Percentiles rank a stretch among this genome's conserved stretches.
Conservation (phyloP, 768 basidiomycete genomes). For the Kwoniella europaea region DNA sequence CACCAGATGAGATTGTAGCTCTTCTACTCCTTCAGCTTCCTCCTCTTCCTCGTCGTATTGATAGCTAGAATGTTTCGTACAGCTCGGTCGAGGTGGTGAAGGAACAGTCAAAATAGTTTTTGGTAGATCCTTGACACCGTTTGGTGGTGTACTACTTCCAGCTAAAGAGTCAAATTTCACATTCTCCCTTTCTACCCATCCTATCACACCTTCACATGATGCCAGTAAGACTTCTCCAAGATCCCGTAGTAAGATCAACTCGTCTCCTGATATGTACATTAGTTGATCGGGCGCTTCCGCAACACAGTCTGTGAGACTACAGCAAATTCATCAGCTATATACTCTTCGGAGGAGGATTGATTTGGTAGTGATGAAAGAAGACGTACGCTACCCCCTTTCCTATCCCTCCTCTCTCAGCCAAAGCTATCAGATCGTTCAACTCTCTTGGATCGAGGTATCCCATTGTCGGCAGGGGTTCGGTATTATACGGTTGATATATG, state of each 20-base stretch:
- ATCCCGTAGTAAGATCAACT: constrained; percentile 47
- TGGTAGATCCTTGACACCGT: constrained; percentile 4
- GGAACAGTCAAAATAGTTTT: constrained; percentile 38
- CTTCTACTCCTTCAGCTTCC: neutral
- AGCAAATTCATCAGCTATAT: neutral
- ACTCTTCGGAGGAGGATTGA: no score
- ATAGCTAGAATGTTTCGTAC: neutral
- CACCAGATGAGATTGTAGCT: neutral
- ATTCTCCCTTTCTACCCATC: constrained; percentile 44
- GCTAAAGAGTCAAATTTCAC: constrained; percentile 31
- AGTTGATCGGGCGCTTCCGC: constrained; percentile 50
- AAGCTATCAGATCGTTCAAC: constrained; percentile 40
- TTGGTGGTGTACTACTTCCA: constrained; percentile 15
- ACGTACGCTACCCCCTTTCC: constrained; percentile 45
- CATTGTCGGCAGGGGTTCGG: constrained; percentile 12
- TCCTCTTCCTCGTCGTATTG: neutral
- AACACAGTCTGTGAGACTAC: constrained; percentile 44
- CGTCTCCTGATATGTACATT: constrained; percentile 50
- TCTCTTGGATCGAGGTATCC: constrained; percentile 44
- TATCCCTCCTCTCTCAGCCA: constrained; percentile 48
- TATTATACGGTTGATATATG: neutral
- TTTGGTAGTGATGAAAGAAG: no score
- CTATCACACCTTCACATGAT: constrained; percentile 51
- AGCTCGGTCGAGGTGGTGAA: constrained; percentile 30
- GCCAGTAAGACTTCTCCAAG: constrained; percentile 38